Base-by-base conservation (phyloP, 108 stramenopile species). In the Skeletonema menzelii region DNA sequence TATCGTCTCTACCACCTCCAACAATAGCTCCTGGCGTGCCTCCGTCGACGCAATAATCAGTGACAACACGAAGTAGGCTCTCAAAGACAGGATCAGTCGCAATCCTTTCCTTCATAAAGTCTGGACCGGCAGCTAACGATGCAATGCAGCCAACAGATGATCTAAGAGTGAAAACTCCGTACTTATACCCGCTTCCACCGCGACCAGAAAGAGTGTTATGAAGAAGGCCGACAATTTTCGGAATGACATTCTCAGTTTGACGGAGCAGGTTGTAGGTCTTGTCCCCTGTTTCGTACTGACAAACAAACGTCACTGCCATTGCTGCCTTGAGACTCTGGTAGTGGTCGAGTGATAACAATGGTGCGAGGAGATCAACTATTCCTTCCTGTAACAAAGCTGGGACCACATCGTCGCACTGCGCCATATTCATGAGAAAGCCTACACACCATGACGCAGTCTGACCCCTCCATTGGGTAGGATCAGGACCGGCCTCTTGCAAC, bases 361-460 rank as follows among this genome's bases (percentile, higher is more conserved):
- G 94, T 40, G 91, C 91, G 42, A 95, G 75, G 15, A 95, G 82
- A 65, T 95, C 94, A 4, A 95, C 94, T 34, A 95, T 92, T 46
- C 94, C 94, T 46, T 92, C 87, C 46, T 91, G 84, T 22, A 91
- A 80, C 12, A 95, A 82, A 53, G 86, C 72, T n/a, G 88, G 94
- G 64, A 91, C 94, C 31, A 92, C 94, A 66, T 95, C 94, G 67
- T 95, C 94, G 59, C 88, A 88, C 58, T 95, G 94, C 8, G 94
- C 90, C 79, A 95, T 93, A 70, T 95, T 95, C 94, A 95, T 95
- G 12, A 95, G 64, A 67, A 95, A 95, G n/a, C 94, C 94, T 34
- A 95, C 94, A 72, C 94, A 95, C 94, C 94, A 95, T 24, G 90
- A 91, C 17, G 94, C 94, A 3, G 94, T 95, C 70, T 95, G 94